These are phyloP conservation scores for Tulasnella sp. DNA, from an alignment of 768 basidiomycete genomes.

Conservation along the genomic window DNA sequence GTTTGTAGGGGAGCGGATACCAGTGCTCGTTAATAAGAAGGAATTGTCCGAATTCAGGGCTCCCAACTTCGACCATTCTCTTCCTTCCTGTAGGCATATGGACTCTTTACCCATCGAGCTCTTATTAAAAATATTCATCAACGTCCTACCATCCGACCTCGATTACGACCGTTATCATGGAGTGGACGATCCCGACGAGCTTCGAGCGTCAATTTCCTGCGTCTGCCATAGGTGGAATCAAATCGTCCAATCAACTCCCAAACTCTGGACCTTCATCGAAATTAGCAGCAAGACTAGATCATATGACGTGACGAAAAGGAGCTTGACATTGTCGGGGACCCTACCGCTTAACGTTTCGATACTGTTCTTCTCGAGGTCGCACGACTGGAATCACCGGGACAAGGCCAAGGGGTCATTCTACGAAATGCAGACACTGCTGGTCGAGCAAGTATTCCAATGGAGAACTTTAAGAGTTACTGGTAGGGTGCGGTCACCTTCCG, in stretches of 20 bases:
- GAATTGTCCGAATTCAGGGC: too few relatives aligned
- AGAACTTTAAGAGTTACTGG: not conserved
- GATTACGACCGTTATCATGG: too few relatives aligned
- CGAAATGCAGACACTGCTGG: not conserved
- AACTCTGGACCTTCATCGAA: not conserved
- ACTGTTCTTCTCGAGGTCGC: not conserved
- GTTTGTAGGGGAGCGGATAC: too few relatives aligned
- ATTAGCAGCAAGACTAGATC: not conserved
- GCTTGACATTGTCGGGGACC: not conserved
- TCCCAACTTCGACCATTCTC: too few relatives aligned
- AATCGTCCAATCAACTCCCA: not conserved
- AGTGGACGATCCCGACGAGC: not conserved
- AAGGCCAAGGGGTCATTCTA: not conserved
- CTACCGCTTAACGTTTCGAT: not conserved
- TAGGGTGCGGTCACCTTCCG: not conserved
- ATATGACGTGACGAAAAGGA: not conserved
- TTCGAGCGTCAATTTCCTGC: not conserved
- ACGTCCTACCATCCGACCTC: too few relatives aligned
- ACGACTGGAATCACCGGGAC: too few relatives aligned
- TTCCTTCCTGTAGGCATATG: too few relatives aligned
- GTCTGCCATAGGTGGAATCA: not conserved
- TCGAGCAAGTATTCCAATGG: not conserved
- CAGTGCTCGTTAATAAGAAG: too few relatives aligned
- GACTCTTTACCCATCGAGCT: too few relatives aligned
- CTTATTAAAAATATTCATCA: too few relatives aligned